Base-by-base conservation (phyloP, 768 basidiomycete genomes). In the Pluteus cervinus region DNA sequence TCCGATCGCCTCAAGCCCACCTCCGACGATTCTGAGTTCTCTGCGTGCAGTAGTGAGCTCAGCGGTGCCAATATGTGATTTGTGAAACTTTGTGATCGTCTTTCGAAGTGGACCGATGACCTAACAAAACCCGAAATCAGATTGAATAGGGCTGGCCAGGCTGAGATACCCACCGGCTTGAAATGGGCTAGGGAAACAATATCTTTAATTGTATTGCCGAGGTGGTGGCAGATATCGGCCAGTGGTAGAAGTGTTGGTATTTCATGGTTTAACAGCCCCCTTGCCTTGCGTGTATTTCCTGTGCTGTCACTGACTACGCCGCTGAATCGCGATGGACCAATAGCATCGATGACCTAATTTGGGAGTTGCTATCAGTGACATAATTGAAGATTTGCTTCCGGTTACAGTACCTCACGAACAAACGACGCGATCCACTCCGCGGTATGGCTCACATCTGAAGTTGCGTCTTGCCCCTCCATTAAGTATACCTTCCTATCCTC, bases 361-460 rank as follows among this genome's bases (percentile, higher is more conserved):
- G 24, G 25, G 23, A 33, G 17, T 7, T 33, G 17, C 17, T 7
- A 4, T 33, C 17, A 7, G 32, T 18, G 17, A 33, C 17, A 17
- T n/a, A 41, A 16, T 14, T 7, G 32, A 28, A 16, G 29, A 24
- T 5, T 36, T 20, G 15, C 50, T 33, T 17, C n/a, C n/a, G n/a
- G n/a, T n/a, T n/a, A n/a, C n/a, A n/a, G n/a, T n/a, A 44, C 37
- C 33, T 39, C 24, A 14, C 39, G 28, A 8, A 51, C 16, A 23
- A 52, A 23, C n/a, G 46, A 11, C 32, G 35, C 41, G 23, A 55
- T 47, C 49, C 61, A 51, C 31, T 47, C 38, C n/a, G 36, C 51
- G 6, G 55, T 57, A 47, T 61, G 57, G 11, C 51, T 50, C n/a
- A n/a, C n/a, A 24, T 51, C 52, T 17, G 31, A 29, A 3, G 54